Conservation (phyloP, 768 basidiomycete species). For the Rhodotorula diobovata region DNA sequence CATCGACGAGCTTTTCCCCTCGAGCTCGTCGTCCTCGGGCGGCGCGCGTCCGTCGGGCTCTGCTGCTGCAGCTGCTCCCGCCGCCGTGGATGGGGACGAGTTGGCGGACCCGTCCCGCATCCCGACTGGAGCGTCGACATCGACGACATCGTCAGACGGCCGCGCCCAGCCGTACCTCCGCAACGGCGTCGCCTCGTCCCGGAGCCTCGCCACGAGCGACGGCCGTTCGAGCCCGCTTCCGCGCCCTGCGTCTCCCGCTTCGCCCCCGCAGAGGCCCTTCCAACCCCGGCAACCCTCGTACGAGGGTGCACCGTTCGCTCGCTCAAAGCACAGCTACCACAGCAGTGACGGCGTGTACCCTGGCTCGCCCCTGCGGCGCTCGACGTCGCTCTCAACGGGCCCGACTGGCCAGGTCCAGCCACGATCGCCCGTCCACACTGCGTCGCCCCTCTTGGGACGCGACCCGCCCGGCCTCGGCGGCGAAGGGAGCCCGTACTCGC, state of each 20-base stretch:
- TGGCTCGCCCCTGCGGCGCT: not conserved
- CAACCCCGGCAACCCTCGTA: not conserved
- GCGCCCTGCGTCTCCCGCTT: not conserved
- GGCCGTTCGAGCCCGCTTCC: not conserved
- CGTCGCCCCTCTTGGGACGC: not conserved
- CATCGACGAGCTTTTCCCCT: no score
- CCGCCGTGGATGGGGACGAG: no score
- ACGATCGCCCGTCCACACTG: not conserved
- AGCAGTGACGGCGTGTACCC: not conserved
- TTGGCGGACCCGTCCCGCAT: not conserved
- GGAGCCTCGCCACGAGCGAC: not conserved
- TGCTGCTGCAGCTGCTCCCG: no score
- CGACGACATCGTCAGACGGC: not conserved
- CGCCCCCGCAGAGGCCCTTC: no score
- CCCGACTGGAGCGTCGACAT: not conserved
- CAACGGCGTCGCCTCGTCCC: not conserved
- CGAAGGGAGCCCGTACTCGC: not conserved
- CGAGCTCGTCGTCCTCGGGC: no score
- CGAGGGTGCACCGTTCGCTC: slow-evolving; percentile 3
- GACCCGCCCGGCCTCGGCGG: not conserved
- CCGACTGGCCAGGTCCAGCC: not conserved
- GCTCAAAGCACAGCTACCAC: not conserved
- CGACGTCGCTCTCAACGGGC: not conserved
- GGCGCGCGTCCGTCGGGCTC: no score
- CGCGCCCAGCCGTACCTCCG: not conserved